These are phyloP conservation scores for Halteria grandinella DNA, from an alignment of 73 alveolate species.

Conservation along the genomic window DNA sequence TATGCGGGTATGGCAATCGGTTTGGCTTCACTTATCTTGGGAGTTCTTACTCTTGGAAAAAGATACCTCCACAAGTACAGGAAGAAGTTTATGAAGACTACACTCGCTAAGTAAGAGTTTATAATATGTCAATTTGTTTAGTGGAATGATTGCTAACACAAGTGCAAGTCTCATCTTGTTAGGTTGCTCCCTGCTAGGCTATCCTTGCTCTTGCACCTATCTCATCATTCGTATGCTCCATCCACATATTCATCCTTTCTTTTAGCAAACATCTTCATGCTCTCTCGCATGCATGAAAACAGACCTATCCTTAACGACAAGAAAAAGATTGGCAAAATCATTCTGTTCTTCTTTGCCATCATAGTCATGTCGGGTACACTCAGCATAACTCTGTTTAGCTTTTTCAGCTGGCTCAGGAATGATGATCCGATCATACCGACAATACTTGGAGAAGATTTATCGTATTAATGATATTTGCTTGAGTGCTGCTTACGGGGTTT, in stretches of 20 bases:
- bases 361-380: too few relatives aligned
- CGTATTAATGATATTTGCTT: too few relatives aligned
- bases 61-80: conserved; percentile 36
- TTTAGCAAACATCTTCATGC: too few relatives aligned
- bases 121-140: neutral
- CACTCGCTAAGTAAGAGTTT: conserved; percentile 21
- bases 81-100: conserved; percentile 38
- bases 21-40: conserved; percentile 14
- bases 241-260: too few relatives aligned
- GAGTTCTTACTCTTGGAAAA: conserved; percentile 48
- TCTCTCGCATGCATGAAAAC: too few relatives aligned
- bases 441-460: too few relatives aligned
- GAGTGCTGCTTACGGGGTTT: too few relatives aligned
- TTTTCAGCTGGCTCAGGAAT: neutral
- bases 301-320: too few relatives aligned
- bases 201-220: conserved; percentile 39
- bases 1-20: conserved; percentile 43
- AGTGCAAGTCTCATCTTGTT: conserved; percentile 30
- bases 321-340: too few relatives aligned
- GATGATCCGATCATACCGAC: too few relatives aligned
- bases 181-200: conserved; percentile 31
- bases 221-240: conserved; percentile 50
- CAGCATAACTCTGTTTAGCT: neutral
- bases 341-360: too few relatives aligned
- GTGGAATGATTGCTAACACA: conserved; percentile 51